These are phyloP conservation scores for Phytopythium vexans DNA, from an alignment of 352 stramenopile genomes.

Conservation along the genomic window DNA sequence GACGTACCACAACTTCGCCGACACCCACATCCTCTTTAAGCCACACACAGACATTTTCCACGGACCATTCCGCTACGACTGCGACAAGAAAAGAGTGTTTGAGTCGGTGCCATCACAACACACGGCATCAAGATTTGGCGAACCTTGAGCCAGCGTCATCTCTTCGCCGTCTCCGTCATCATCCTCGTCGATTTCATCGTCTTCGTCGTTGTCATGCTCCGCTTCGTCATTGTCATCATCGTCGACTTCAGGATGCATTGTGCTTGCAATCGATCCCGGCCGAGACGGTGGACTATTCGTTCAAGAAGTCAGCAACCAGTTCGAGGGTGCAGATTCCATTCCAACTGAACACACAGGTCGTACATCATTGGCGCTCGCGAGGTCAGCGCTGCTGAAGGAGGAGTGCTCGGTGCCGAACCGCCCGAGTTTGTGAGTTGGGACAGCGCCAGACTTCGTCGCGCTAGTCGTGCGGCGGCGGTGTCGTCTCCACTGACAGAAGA, in stretches of 20 bases:
- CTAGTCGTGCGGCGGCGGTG: slow-evolving; percentile 25
- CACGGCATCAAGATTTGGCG: background rate
- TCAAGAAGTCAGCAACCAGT: background rate
- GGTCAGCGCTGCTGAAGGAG: background rate
- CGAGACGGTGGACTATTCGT: slow-evolving; percentile 2
- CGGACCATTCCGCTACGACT: slow-evolving; percentile 76
- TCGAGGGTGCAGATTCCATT: background rate
- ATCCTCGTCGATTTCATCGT: slow-evolving; percentile 41
- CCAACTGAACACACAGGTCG: background rate
- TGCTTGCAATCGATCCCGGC: slow-evolving; percentile 5
- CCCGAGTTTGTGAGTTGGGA: slow-evolving; percentile 48
- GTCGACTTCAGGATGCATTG: slow-evolving; percentile 10
- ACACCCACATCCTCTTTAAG: slow-evolving; percentile 75
- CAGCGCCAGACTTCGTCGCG: slow-evolving; percentile 51
- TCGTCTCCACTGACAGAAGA: background rate
- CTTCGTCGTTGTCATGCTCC: slow-evolving; percentile 36
- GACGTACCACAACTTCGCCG: slow-evolving; percentile 59
- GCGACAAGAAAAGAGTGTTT: background rate
- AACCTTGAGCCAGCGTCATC: slow-evolving; percentile 63
- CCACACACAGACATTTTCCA: slow-evolving; percentile 83
- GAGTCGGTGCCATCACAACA: background rate
- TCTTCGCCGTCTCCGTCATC: slow-evolving; percentile 54
- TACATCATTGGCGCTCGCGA: background rate
- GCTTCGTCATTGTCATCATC: slow-evolving; percentile 19
- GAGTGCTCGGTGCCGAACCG: slow-evolving; percentile 2